Base-by-base conservation (phyloP, 768 basidiomycete species). In the Epithele typhae region DNA sequence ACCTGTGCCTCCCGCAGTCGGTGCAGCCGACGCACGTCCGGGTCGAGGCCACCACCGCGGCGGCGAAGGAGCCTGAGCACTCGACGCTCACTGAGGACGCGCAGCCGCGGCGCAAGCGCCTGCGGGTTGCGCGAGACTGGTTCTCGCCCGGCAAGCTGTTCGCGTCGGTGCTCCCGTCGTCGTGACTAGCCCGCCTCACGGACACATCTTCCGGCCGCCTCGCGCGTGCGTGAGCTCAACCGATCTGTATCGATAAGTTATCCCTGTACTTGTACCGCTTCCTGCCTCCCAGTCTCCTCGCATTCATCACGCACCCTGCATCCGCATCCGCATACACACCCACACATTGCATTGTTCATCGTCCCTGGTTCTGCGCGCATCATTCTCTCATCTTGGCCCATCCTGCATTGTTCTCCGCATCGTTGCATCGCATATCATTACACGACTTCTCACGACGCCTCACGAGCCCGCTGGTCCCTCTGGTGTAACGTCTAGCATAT, bases 111-210 rank as follows among this genome's bases (percentile, higher is more conserved):
- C 63, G 64, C 42, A 53, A 57, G 49, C 55, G 60, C 36, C 54
- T 66, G 38, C 58, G 63, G 46, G 59, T 61, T n/a, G 60, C 63
- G 56, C 59, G 62, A 37, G 63, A 63, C 57, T 67, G 66, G 66
- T 61, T 67, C 53, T 64, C 64, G 40, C 61, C 63, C 12, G 55
- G 56, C 10, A 62, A 53, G 52, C 49, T 66, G 40, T 64, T 67
- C 51, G 56, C 64, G 14, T 62, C 61, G 4, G 56, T 63, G 35
- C 55, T 63, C 36, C 56, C 61, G 17, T 52, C 50, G 22, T 62
- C 59, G 49, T 55, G 52, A 53, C 52, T 53, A 27, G 34, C 52
- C 39, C 43, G 36, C 35, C 37, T 50, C 25, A 30, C 27, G 14
- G 27, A 30, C 27, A 30, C 27, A 14, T 43, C 21, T 7, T 34